Conservation (phyloP, 2,329 filamentous ascomycete species). For the Nigrospora sphaerica region DNA sequence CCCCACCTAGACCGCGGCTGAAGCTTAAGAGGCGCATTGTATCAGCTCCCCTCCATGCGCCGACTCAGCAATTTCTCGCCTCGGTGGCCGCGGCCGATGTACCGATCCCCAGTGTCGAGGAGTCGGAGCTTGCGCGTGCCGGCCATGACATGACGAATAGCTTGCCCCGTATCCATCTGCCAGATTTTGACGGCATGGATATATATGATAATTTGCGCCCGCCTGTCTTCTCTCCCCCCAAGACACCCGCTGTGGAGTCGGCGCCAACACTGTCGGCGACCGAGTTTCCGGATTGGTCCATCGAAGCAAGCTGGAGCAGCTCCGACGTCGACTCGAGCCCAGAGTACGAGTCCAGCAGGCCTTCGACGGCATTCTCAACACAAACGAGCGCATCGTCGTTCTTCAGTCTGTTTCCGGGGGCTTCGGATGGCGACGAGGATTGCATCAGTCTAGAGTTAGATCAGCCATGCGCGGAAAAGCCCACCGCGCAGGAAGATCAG, state of each 20-base stretch:
- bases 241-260: conserved; percentile 47
- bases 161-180: conserved; percentile 25
- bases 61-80: conserved; percentile 60
- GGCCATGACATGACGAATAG: conserved; percentile 37
- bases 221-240: conserved; percentile 46
- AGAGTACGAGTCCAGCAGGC: conserved; percentile 52
- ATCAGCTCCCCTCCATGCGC: conserved; percentile 42
- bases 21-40: conserved; percentile 48
- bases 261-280: conserved; percentile 35
- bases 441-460: conserved; percentile 38
- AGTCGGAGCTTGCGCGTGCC: conserved; percentile 32
- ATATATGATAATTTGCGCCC: conserved; percentile 25
- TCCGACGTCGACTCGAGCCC: conserved; percentile 46
- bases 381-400: conserved; percentile 52
- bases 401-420: conserved; percentile 48
- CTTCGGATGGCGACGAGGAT: conserved; percentile 49
- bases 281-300: conserved; percentile 52
- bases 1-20: conserved; percentile 45
- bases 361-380: conserved; percentile 52
- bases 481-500: not conserved
- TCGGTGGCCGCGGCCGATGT: conserved; percentile 59
- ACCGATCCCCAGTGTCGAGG: conserved; percentile 58
- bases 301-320: conserved; percentile 49
- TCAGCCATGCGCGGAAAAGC: conserved; percentile 5
- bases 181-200: conserved; percentile 23